Evolutionary conservation across 257 asterid species (phyloP).

Genomic region (Parsonsia alboflavescens): DNA sequence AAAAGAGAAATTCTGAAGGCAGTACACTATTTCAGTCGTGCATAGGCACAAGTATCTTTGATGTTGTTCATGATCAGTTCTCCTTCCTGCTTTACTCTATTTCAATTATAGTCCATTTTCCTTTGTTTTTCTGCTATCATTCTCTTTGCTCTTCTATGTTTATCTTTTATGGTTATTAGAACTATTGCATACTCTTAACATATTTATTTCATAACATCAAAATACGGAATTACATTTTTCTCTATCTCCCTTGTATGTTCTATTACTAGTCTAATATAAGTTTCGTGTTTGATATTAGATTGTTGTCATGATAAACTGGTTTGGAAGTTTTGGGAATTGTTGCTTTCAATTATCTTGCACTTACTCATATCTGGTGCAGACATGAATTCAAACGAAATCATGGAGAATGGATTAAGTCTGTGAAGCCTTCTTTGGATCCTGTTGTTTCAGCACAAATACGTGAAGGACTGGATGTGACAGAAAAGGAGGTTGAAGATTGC

Average conservation of each 20-base stretch:
- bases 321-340: slow-evolving; percentile 5
- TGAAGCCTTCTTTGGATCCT: slow-evolving; percentile 68
- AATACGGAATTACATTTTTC: neutral
- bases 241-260: neutral
- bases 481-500: slow-evolving; percentile 55
- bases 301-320: neutral
- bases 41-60: no score
- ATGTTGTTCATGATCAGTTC: no score
- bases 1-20: no score
- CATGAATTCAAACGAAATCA: slow-evolving; percentile 77
- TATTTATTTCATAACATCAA: neutral
- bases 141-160: neutral
- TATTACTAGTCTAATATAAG: neutral
- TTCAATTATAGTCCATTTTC: neutral
- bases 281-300: neutral
- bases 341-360: neutral
- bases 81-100: neutral
- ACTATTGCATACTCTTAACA: neutral
- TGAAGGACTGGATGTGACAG: slow-evolving; percentile 35
- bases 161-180: neutral
- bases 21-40: no score
- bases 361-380: slow-evolving; percentile 33
- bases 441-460: slow-evolving; percentile 45
- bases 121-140: neutral
- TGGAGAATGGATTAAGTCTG: slow-evolving; percentile 68